phyloP scores from a whole-genome alignment of 2,329 filamentous ascomycete genomes.

The Epichloe glyceriae region DNA sequence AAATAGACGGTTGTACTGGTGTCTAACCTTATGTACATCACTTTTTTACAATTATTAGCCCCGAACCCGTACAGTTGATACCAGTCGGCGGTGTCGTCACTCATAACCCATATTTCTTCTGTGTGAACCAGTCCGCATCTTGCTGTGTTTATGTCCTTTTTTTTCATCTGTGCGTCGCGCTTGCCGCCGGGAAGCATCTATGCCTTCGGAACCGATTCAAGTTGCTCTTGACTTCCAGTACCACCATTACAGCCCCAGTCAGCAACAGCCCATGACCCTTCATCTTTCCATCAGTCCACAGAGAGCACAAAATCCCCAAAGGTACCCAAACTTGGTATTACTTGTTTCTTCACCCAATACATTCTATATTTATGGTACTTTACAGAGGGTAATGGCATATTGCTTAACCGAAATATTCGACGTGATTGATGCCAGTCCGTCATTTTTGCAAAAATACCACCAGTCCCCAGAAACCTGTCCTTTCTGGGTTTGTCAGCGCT shows the following conservation, averaged over 20 bases:
- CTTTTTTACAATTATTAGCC: constrained; percentile 22
- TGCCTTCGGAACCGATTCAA: not conserved
- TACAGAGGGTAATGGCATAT: constrained; percentile 7
- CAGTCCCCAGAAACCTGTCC: constrained; percentile 9
- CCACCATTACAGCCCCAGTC: not conserved
- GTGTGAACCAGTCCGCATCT: not conserved
- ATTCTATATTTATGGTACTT: constrained; percentile 1
- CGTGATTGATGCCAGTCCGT: constrained; percentile 1
- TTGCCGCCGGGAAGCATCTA: not conserved
- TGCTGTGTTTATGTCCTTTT: not conserved
- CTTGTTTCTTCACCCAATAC: not conserved
- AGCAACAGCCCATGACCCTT: not conserved
- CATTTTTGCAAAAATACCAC: constrained; percentile 4
- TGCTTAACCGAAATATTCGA: constrained; percentile 4
- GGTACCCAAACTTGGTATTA: not conserved
- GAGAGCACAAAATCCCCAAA: not conserved
- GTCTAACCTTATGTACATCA: constrained; percentile 30
- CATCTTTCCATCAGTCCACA: not conserved
- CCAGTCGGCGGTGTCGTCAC: constrained; percentile 17
- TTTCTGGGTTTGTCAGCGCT: constrained; percentile 15
- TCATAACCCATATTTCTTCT: constrained; percentile 1
- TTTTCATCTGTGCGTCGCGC: not conserved
- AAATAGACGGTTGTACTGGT: constrained; percentile 52
- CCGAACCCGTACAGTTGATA: constrained; percentile 23
- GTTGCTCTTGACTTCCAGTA: not conserved